Evolutionary conservation across 106 monocot species (phyloP).

Genomic region (Allium cepa): DNA sequence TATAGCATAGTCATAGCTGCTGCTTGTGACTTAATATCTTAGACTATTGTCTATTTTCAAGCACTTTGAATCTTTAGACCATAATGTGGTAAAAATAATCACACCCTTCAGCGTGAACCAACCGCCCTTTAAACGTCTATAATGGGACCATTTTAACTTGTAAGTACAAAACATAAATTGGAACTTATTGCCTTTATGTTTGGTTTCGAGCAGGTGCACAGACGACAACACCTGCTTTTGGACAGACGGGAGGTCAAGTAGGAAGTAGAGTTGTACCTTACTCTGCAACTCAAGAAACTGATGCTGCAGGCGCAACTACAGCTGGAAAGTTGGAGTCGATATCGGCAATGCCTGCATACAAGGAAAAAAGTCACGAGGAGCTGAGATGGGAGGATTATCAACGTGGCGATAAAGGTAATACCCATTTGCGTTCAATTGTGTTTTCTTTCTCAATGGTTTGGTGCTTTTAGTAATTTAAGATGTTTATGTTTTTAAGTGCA

Average conservation of each 20-base stretch:
- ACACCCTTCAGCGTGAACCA: too few species aligned
- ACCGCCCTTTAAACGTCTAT: too few species aligned
- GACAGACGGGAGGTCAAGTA: constrained; percentile 24
- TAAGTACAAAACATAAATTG: neutral
- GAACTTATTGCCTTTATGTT: neutral
- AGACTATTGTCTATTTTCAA: too few species aligned
- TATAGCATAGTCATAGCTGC: too few species aligned
- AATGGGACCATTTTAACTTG: too few species aligned
- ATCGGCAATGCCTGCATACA: constrained; percentile 94
- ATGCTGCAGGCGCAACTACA: constrained; percentile 42
- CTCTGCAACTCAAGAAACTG: constrained; percentile 55
- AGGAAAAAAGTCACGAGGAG: constrained; percentile 95
- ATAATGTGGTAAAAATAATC: too few species aligned
- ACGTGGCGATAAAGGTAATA: constrained; percentile 85
- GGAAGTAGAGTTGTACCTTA: constrained; percentile 69
- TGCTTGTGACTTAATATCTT: too few species aligned
- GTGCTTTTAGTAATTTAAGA: neutral
- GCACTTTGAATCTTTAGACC: too few species aligned
- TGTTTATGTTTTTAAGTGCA: neutral
- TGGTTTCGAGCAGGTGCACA: constrained; percentile 44
- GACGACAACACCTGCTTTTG: constrained; percentile 56
- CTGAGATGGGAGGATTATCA: constrained; percentile 98
- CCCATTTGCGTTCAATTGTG: too few species aligned
- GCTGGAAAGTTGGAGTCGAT: constrained; percentile 90
- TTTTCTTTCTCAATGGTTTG: too few species aligned